A percentile compares a stretch with the other conserved stretches of the same genome.
These are phyloP conservation scores for Alternaria sp. DNA, from an alignment of 2,329 filamentous ascomycete species.

Conservation along the genomic window DNA sequence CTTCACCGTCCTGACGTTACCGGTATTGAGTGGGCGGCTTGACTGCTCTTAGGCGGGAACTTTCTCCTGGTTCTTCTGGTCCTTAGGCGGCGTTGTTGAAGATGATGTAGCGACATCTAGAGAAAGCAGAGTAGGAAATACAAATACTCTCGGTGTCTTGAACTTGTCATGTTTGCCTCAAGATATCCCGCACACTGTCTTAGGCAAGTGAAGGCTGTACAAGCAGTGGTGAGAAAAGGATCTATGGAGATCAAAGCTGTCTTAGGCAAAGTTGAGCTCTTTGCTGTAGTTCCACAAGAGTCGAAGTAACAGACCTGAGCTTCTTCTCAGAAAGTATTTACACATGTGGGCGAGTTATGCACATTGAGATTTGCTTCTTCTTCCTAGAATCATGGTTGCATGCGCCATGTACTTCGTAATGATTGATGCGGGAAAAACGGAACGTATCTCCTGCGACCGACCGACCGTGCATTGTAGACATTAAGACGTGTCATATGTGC, in stretches of 20 bases:
- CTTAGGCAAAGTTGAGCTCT: neutral
- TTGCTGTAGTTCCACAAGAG: neutral
- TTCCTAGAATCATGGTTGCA: neutral
- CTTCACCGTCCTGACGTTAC: no score
- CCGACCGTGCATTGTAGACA: conserved; percentile 3
- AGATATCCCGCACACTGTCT: no score
- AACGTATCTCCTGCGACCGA: neutral
- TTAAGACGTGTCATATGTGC: conserved; percentile 3
- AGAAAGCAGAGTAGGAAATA: no score
- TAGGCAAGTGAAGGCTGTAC: no score
- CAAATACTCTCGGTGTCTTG: no score
- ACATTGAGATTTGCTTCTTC: neutral
- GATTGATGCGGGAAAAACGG: neutral
- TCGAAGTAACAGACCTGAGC: neutral
- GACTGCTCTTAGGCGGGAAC: no score
- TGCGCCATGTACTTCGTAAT: neutral
- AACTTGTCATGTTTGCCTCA: no score
- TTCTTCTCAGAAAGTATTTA: neutral
- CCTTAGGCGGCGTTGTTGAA: neutral
- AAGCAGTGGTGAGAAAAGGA: no score
- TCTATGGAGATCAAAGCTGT: no score
- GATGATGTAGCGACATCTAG: neutral
- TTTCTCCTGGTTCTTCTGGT: neutral
- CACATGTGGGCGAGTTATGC: neutral
- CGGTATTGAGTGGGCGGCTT: no score